Base-by-base conservation (phyloP, 805 yeast genomes). In the Nakazawaea holstii region DNA sequence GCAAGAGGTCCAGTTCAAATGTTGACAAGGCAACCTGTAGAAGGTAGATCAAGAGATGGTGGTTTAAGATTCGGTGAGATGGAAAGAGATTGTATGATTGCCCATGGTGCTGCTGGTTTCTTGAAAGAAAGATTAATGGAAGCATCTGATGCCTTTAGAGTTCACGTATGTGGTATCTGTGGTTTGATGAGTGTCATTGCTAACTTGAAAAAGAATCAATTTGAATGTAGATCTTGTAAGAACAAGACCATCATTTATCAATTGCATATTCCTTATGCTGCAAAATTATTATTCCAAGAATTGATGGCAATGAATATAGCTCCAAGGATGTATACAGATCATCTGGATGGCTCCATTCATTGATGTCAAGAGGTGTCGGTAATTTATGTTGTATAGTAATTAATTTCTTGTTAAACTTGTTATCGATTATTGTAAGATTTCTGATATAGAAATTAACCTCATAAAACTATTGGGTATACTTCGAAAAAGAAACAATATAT, bases 31-130 rank as follows among this genome's bases (percentile, higher is more conserved):
- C 99, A 92, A 69, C 99, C 99, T 4, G 97, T 91, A 53, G 98
- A 92, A 70, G 99, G 99, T 82, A 84, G 99, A 69, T 90, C 97
- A 14, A 82, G 99, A 72, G 98, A 94, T 69, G 99, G 99, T 80
- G 99, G 99, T 59, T 76, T 92, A 66, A 88, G 99, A 70, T 91
- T 92, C 79, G 99, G 99, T 62, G 99, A 92, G 70, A 94, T 94
- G 99, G 99, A 94, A 72, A 88, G 99, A 75, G 99, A 94, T 77
- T 94, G 99, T 85, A 92, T 94, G 97, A 94, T 94, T 76, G 99
- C 99, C 2, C 98, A 94, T 65, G 99, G 99, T 67, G 98, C 97
- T 11, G 97, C 99, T 4, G 95, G 97, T 7, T 92, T 94, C 75
- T 79, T 94, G 73, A 90, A 92, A 69, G 99, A 94, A 72, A 80